Evolutionary conservation across 352 stramenopile species (phyloP).

Genomic region (Globisporangium echinulatum): DNA sequence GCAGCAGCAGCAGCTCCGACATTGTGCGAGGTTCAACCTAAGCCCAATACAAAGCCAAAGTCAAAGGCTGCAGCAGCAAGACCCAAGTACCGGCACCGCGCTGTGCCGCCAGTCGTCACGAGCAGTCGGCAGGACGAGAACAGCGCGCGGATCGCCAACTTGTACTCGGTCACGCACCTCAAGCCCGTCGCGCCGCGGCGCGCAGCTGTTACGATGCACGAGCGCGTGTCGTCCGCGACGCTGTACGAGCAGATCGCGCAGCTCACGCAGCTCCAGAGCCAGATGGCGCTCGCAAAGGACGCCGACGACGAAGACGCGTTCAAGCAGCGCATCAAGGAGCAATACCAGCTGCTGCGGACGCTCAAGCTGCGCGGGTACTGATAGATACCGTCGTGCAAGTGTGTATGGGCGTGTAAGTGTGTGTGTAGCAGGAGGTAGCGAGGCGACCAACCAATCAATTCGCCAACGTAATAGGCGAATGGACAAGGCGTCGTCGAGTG

Average conservation of each 20-base stretch:
- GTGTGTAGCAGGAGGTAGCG: background rate
- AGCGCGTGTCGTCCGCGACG: conserved; percentile 27
- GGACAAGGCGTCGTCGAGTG: too few species aligned
- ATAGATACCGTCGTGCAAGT: background rate
- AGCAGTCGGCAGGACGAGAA: conserved; percentile 5
- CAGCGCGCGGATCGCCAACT: conserved; percentile 12
- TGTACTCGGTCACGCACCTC: conserved; percentile 15
- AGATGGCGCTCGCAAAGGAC: conserved; percentile 38
- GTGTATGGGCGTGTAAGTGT: background rate
- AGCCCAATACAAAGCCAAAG: background rate
- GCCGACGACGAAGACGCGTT: conserved; percentile 44
- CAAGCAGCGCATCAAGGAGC: conserved; percentile 46
- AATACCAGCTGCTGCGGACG: conserved; percentile 42
- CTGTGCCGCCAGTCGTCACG: background rate
- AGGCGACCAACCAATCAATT: background rate
- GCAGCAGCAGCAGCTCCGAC: background rate
- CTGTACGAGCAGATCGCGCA: conserved; percentile 48
- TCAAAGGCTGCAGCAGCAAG: background rate
- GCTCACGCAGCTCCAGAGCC: conserved; percentile 43
- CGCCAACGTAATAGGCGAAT: too few species aligned
- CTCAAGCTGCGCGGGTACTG: conserved; percentile 33
- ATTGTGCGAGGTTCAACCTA: background rate
- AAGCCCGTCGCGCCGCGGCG: conserved; percentile 8
- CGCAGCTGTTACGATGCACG: conserved; percentile 20
- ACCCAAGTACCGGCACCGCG: too few species aligned